Conservation (phyloP, 2,329 filamentous ascomycete species). For the Aspergillus latus region DNA sequence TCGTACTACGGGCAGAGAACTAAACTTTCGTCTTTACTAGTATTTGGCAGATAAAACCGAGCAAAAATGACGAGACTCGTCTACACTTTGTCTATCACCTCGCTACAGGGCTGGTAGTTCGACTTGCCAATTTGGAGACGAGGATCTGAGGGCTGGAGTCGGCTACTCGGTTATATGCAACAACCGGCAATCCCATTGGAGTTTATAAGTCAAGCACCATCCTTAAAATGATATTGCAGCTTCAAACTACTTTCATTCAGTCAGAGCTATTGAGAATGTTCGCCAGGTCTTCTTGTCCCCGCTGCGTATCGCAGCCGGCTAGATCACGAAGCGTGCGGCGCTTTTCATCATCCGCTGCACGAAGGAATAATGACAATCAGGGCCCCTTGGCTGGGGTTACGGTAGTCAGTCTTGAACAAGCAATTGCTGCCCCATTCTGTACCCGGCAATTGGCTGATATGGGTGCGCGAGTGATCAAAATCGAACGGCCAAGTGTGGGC, state of each 20-base stretch:
- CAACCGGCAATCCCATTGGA: background rate
- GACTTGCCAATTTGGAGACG: no score
- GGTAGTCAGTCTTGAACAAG: conserved; percentile 56
- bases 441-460: conserved; percentile 56
- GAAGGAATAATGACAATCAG: background rate
- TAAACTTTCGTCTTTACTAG: no score
- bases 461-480: conserved; percentile 56
- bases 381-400: conserved; percentile 47
- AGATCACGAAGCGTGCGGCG: background rate
- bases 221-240: background rate
- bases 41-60: no score
- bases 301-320: background rate
- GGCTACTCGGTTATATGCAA: background rate
- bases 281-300: background rate
- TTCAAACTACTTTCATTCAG: background rate
- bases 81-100: no score
- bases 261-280: background rate
- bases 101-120: no score
- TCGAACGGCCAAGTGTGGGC: conserved; percentile 53
- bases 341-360: conserved; percentile 1
- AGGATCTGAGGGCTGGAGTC: no score
- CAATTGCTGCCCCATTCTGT: conserved; percentile 56
- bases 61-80: no score
- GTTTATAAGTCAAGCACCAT: background rate
- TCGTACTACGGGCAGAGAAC: no score